Evolutionary conservation across 2,329 filamentous ascomycete species (phyloP).

Genomic region (Neonectria punicea): DNA sequence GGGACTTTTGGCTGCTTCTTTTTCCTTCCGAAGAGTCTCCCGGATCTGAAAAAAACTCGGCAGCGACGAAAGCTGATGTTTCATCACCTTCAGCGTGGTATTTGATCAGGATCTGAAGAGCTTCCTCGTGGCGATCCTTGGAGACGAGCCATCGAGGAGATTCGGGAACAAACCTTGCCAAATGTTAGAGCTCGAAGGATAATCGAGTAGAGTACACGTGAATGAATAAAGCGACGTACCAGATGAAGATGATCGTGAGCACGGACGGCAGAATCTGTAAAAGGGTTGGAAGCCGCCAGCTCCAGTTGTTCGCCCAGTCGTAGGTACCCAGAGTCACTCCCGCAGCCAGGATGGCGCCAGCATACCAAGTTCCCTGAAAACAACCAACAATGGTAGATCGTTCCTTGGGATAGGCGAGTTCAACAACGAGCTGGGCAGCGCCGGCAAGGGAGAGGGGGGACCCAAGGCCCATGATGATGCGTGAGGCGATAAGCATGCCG

Average conservation of each 20-base stretch:
- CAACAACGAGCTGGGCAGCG: not conserved
- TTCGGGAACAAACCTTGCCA: slow-evolving; percentile 24
- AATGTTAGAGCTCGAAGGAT: not conserved
- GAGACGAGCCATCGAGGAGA: slow-evolving; percentile 36
- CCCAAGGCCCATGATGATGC: not conserved
- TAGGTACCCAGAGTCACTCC: slow-evolving; percentile 52
- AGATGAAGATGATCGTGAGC: slow-evolving; percentile 10
- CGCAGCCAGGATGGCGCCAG: slow-evolving; percentile 17
- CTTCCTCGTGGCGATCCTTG: slow-evolving; percentile 37
- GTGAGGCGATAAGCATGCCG: not conserved
- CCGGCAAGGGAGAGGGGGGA: not conserved
- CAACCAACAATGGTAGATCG: slow-evolving; percentile 7
- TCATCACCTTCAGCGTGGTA: slow-evolving; percentile 33
- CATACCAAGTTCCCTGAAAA: slow-evolving; percentile 13
- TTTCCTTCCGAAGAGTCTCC: slow-evolving; percentile 31
- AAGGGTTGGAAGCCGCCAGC: slow-evolving; percentile 60
- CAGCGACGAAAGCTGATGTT: slow-evolving; percentile 23
- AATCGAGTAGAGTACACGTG: no score
- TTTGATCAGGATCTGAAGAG: slow-evolving; percentile 24
- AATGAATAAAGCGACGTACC: not conserved
- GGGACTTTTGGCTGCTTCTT: slow-evolving; percentile 23
- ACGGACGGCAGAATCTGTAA: slow-evolving; percentile 51
- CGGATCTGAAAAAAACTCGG: slow-evolving; percentile 33
- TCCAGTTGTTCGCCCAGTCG: slow-evolving; percentile 51
- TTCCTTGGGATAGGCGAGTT: not conserved